Evolutionary conservation across 164 flowering plant genomes (phyloP).

Genomic region (Annona cherimola): DNA sequence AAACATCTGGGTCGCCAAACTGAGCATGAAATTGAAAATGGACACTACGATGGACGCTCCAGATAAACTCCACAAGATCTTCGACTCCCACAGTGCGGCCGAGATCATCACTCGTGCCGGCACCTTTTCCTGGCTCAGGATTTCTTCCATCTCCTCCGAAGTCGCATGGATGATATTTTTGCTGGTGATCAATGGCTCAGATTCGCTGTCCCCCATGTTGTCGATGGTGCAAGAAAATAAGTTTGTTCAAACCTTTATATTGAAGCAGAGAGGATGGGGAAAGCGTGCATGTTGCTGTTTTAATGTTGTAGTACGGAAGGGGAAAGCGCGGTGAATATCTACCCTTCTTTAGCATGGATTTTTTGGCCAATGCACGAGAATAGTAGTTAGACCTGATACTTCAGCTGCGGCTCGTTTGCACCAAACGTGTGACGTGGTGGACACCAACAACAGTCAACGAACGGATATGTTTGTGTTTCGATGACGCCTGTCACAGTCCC

Average conservation of each 20-base stretch:
- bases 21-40: slow-evolving; percentile 57
- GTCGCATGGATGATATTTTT: slow-evolving; percentile 21
- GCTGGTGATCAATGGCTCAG: slow-evolving; percentile 25
- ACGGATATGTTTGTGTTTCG: no score
- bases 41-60: slow-evolving; percentile 46
- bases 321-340: neutral
- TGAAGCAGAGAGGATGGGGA: no score
- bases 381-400: neutral
- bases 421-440: neutral
- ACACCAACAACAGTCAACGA: no score
- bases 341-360: neutral
- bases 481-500: no score
- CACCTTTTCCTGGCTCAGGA: slow-evolving; percentile 26
- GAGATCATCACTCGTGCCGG: slow-evolving; percentile 30
- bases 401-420: neutral
- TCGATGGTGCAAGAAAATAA: neutral
- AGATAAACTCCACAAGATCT: slow-evolving; percentile 53
- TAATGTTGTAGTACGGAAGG: neutral
- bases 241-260: neutral
- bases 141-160: slow-evolving; percentile 35
- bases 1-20: slow-evolving; percentile 54
- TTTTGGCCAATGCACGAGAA: neutral
- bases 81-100: slow-evolving; percentile 57
- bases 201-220: neutral
- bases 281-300: no score